Base-by-base conservation (phyloP, 2,329 filamentous ascomycete genomes). In the Curvularia spicifera region DNA sequence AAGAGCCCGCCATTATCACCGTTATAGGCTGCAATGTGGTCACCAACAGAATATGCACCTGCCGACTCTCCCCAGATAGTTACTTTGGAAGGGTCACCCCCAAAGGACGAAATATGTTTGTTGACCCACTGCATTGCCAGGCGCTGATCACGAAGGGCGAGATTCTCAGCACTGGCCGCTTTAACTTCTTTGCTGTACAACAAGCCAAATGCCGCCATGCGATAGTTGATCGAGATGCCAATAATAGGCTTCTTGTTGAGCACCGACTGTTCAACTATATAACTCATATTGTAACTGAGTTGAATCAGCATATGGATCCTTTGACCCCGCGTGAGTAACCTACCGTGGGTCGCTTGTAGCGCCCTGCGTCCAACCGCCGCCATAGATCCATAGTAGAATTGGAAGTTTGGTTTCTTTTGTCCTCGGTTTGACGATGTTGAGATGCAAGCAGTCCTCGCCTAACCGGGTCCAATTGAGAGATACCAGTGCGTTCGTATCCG, bases 111-210 rank as follows among this genome's bases (percentile, higher is more conserved):
- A n/a, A 90, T 88, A 59, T 90, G 78, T 20, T 81, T 76, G 64
- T 85, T 80, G 0, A 89, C 81, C 88, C 88, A 90, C 45, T 83
- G 69, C 45, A 91, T 69, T 0, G 84, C 77, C 12, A 83, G 78
- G 5, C 85, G 78, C 70, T 90, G 87, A 64, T 90, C 88, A 4
- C 88, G 78, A 5, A 90, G 73, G 0, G 87, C 88, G 1, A 78
- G 84, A 53, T 82, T 82, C 1, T 78, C 70, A 2, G 68, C 70
- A 4, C 71, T 70, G 4, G 69, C 64, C 3, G 71, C 67, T 24
- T 76, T 66, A 3, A 82, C 70, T 10, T 79, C 76, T 3, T 74
- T 56, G 2, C 80, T 77, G 0, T 80, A 78, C 3, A 84, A 66
- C 60, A 84, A 84, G 0, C 82, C 82, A 40, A 83, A 83, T 0